These are phyloP conservation scores for Hypoxylon sp. DNA, from an alignment of 2,329 filamentous ascomycete species.

Conservation along the genomic window DNA sequence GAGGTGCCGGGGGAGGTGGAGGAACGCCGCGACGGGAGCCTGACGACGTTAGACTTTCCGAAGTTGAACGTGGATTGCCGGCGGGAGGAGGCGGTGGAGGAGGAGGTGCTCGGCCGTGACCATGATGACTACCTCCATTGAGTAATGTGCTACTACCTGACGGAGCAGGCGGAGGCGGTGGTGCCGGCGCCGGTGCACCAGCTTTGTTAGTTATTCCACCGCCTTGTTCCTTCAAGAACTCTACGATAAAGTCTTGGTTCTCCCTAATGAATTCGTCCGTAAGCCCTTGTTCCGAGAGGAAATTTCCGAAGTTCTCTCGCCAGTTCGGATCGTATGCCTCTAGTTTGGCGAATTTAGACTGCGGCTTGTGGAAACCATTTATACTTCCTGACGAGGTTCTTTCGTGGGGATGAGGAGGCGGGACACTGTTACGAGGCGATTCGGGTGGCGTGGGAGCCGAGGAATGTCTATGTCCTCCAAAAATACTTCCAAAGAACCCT, in stretches of 20 bases:
- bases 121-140: conserved; percentile 52
- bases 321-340: conserved; percentile 76
- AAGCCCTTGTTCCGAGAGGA: conserved; percentile 73
- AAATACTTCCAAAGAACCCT: conserved; percentile 72
- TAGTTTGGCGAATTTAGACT: conserved; percentile 73
- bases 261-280: conserved; percentile 77
- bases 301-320: conserved; percentile 76
- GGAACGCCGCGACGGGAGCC: conserved; percentile 62
- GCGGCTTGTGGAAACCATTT: conserved; percentile 60
- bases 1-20: conserved; percentile 71
- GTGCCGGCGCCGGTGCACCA: conserved; percentile 50
- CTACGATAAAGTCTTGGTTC: conserved; percentile 78
- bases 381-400: conserved; percentile 62
- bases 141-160: conserved; percentile 40
- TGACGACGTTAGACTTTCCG: conserved; percentile 56
- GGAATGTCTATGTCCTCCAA: conserved; percentile 72
- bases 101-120: conserved; percentile 60
- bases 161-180: conserved; percentile 61
- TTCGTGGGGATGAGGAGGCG: conserved; percentile 56
- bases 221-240: conserved; percentile 73
- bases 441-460: conserved; percentile 72
- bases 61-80: conserved; percentile 47
- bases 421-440: conserved; percentile 63
- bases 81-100: conserved; percentile 55
- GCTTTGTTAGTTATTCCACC: conserved; percentile 57